These are phyloP conservation scores for Copromyces sp. DNA, from an alignment of 495 filamentous ascomycete genomes.

Conservation along the genomic window DNA sequence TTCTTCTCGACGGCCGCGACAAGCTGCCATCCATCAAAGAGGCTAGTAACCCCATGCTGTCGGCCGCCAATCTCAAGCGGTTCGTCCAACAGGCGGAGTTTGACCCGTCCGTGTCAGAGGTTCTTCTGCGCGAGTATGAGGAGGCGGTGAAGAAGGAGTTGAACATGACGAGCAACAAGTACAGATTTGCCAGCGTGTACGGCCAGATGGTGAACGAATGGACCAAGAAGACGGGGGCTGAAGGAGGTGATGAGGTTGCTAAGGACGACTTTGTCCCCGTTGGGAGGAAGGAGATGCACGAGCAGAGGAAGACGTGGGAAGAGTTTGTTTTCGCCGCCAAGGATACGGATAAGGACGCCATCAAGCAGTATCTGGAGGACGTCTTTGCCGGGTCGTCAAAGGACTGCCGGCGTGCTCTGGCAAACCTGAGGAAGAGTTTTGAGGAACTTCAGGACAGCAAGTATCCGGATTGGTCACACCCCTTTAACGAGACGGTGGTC, in stretches of 20 bases:
- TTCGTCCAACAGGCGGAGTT: conserved; percentile 26
- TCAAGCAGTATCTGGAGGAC: conserved; percentile 38
- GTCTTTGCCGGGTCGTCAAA: conserved; percentile 35
- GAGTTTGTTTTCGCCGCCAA: conserved; percentile 29
- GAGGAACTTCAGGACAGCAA: conserved; percentile 8
- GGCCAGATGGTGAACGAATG: conserved; percentile 53
- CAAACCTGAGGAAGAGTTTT: not conserved
- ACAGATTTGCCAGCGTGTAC: conserved; percentile 52
- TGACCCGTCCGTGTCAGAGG: conserved; percentile 25
- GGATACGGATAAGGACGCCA: conserved; percentile 24
- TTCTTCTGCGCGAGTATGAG: conserved; percentile 29
- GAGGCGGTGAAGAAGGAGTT: conserved; percentile 27
- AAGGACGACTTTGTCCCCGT: conserved; percentile 8
- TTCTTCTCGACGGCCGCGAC: conserved; percentile 19
- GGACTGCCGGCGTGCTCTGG: conserved; percentile 9
- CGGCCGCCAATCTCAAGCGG: conserved; percentile 13
- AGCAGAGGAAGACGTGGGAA: conserved; percentile 49
- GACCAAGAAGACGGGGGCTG: conserved; percentile 19
- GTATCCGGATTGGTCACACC: conserved; percentile 3
- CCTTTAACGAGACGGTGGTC: conserved; percentile 14
- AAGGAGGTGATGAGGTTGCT: not conserved
- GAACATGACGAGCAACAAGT: conserved; percentile 38
- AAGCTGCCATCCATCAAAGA: conserved; percentile 12
- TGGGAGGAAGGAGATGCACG: conserved; percentile 23
- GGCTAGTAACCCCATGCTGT: conserved; percentile 8